Evolutionary conservation across 2,329 filamentous ascomycete species (phyloP), one percentile per base, ranked within the genome.

Genomic region (Aurifilum marmelostoma): DNA sequence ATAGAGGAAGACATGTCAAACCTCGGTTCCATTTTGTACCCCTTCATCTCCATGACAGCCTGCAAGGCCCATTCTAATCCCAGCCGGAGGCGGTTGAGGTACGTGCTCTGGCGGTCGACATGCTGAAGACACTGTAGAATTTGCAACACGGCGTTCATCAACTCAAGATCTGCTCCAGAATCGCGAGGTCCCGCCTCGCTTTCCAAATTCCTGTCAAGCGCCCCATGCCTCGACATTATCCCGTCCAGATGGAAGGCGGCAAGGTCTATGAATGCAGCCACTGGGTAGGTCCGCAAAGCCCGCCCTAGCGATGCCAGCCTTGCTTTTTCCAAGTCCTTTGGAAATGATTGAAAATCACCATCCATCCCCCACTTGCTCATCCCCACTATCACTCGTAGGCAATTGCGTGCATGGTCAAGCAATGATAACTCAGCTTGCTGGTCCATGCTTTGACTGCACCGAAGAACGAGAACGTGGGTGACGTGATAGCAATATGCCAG

Each of bases 61-160:
- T 24, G 50, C 50, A 11, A 27, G 11, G 50, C 50, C 50, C 50
- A 54, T 24, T 54, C 50, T 16, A 54, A 14, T 14, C 50, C 50
- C 50, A 54, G 50, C 24, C 24, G 50, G 50, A 54, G 50, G n/a
- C 50, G 50, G 50, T 54, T 54, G n/a, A 54, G 50, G 12, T 54
- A 54, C n/a, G 50, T 54, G 50, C 50, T 54, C 24, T 24, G 24
- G 50, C 50, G 50, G 11, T 54, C n/a, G 24, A 27, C 12, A 54
- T 54, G 50, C 50, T 54, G 50, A 24, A 54, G 50, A 54, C n/a
- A 5, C n/a, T 54, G 50, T 11, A 54, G n/a, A 16, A 27, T 27
- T 14, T 16, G 50, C n/a, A 54, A 11, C 9, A 54, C 50, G 9
- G n/a, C 12, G 1, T 54, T 5, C n/a, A 54, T 14, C 24, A 54